Conservation (phyloP, 108 stramenopile species). For the Cyclostephanos tholiformis region DNA sequence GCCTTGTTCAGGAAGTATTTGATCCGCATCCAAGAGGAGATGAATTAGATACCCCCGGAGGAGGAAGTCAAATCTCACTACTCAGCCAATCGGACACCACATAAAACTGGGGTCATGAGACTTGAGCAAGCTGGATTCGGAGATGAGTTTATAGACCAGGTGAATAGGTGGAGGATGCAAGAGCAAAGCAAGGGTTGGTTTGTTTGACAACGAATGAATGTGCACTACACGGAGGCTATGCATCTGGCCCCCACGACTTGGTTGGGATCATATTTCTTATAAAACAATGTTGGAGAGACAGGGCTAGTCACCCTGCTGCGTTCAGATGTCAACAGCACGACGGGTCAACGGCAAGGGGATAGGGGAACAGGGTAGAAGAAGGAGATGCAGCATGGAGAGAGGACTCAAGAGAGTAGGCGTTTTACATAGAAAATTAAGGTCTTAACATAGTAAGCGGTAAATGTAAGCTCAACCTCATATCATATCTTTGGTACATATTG, state of each 20-base stretch:
- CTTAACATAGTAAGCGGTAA: no score
- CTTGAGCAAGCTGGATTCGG: constrained; percentile 2
- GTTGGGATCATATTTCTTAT: constrained; percentile 23
- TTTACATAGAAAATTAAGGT: no score
- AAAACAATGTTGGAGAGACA: no score
- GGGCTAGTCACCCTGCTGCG: no score
- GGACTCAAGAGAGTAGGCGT: no score
- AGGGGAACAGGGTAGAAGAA: no score
- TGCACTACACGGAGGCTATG: constrained; percentile 13
- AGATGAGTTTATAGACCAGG: not conserved
- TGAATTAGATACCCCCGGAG: not conserved
- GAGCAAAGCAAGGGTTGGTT: constrained; percentile 1
- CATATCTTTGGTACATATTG: no score
- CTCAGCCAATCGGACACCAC: not conserved
- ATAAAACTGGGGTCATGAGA: constrained; percentile 7
- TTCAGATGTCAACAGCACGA: no score
- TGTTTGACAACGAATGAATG: not conserved
- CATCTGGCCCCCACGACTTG: constrained; percentile 17
- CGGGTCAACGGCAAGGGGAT: no score
- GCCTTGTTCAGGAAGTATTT: constrained; percentile 10
- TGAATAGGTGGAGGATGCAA: constrained; percentile 22
- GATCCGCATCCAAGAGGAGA: constrained; percentile 2
- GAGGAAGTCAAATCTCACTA: not conserved
- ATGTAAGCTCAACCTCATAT: no score
- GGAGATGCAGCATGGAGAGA: no score